Evolutionary conservation across 164 flowering plant genomes (phyloP).

Genomic region (Brasenia schreberi): DNA sequence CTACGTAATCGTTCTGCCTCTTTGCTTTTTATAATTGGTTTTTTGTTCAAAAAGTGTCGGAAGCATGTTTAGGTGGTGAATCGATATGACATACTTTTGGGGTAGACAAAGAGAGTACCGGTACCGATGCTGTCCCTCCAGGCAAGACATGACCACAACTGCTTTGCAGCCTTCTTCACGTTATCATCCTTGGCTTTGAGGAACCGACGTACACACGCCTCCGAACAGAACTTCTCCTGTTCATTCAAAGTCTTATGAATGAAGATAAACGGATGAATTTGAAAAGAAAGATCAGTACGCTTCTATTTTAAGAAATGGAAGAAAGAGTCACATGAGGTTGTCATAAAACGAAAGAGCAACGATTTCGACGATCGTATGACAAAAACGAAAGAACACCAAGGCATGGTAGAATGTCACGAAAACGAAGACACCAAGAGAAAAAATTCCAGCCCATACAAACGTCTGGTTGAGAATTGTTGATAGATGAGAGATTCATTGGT

Average conservation of each 20-base stretch:
- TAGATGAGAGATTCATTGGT: too few relatives aligned
- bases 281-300: neutral
- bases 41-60: neutral
- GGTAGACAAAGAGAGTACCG: constrained; percentile 30
- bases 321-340: too few relatives aligned
- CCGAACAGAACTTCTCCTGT: constrained; percentile 91
- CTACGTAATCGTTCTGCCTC: too few relatives aligned
- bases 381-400: too few relatives aligned
- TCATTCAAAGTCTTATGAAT: neutral
- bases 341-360: too few relatives aligned
- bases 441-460: too few relatives aligned
- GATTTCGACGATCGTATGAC: too few relatives aligned
- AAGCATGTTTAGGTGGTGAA: neutral
- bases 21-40: too few relatives aligned
- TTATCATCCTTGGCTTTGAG: constrained; percentile 70
- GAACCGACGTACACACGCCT: constrained; percentile 71
- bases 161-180: constrained; percentile 90
- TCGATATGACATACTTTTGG: neutral
- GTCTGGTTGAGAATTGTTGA: too few relatives aligned
- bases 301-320: neutral
- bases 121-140: constrained; percentile 82
- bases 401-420: too few relatives aligned
- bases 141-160: constrained; percentile 66
- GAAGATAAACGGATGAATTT: neutral
- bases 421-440: too few relatives aligned